Conservation (phyloP, 257 asterid species). For the Lavandula angustifolia region DNA sequence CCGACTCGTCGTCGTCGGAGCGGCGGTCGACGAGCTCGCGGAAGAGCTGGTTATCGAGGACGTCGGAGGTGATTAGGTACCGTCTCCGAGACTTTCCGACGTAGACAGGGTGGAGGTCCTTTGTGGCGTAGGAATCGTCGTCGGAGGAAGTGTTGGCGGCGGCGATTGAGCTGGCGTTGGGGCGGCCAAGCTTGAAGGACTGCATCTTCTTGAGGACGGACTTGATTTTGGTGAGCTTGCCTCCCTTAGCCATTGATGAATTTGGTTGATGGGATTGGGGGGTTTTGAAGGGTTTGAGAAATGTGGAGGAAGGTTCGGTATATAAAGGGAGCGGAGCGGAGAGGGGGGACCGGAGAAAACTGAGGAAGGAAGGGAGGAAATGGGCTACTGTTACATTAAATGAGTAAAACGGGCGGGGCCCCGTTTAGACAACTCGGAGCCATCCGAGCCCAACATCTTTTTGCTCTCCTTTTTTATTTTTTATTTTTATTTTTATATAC, state of each 20-base stretch:
- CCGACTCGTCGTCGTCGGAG: conserved; percentile 35
- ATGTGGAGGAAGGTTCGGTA: conserved; percentile 35
- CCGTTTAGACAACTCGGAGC: background rate
- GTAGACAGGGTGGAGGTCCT: conserved; percentile 67
- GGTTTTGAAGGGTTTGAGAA: conserved; percentile 37
- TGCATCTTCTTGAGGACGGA: conserved; percentile 92
- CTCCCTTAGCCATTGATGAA: conserved; percentile 69
- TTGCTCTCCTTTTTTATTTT: too few species aligned
- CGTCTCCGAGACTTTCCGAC: conserved; percentile 92
- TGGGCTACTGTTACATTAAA: conserved; percentile 28
- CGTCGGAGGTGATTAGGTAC: conserved; percentile 72
- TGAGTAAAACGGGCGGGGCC: conserved; percentile 32
- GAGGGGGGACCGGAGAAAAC: conserved; percentile 3
- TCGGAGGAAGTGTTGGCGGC: conserved; percentile 46
- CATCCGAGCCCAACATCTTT: conserved; percentile 22
- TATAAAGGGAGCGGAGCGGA: conserved; percentile 29
- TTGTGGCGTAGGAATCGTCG: conserved; percentile 38
- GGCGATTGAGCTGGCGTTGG: conserved; percentile 43
- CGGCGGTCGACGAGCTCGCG: conserved; percentile 68
- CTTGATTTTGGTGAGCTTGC: conserved; percentile 80
- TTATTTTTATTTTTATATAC: too few species aligned
- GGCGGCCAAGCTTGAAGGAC: conserved; percentile 79
- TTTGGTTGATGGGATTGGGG: conserved; percentile 9
- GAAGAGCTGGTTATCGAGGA: conserved; percentile 77
- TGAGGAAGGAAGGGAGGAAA: background rate